phyloP scores from a whole-genome alignment of 2,329 filamentous ascomycete species.

The Ophiostoma himal-ulmi region DNA sequence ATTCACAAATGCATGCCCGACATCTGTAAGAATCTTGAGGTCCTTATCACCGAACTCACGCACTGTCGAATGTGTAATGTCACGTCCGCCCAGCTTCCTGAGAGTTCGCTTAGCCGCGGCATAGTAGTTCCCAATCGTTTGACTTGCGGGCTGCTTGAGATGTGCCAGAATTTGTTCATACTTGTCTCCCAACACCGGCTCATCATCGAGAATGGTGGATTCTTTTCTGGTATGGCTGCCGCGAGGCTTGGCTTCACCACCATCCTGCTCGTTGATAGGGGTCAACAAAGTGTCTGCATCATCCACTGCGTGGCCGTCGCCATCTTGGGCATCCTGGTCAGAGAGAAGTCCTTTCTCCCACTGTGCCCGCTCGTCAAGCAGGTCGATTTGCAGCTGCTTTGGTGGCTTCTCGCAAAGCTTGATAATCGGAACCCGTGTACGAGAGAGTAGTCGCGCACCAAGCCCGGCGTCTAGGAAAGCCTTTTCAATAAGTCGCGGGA shows the following conservation, averaged over 20 bases:
- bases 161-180: conserved; percentile 21
- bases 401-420: conserved; percentile 73
- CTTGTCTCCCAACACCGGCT: conserved; percentile 18
- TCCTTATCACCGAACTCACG: conserved; percentile 41
- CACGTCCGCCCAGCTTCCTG: conserved; percentile 44
- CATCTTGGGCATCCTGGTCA: conserved; percentile 31
- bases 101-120: conserved; percentile 45
- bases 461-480: conserved; percentile 65
- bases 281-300: conserved; percentile 5
- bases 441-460: conserved; percentile 69
- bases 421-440: conserved; percentile 79
- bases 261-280: background rate
- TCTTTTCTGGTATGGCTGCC: conserved; percentile 18
- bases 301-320: background rate
- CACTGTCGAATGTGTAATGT: conserved; percentile 45
- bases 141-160: conserved; percentile 40
- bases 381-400: conserved; percentile 51
- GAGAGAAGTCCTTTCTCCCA: conserved; percentile 58
- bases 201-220: conserved; percentile 17
- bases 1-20: conserved; percentile 49
- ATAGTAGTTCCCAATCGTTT: conserved; percentile 44
- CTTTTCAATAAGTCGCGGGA: conserved; percentile 71
- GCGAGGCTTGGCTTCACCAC: background rate
- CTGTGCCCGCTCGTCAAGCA: conserved; percentile 60
- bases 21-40: conserved; percentile 44